These are phyloP conservation scores for Pulveroboletus sp. DNA, from an alignment of 768 basidiomycete species.

Conservation along the genomic window DNA sequence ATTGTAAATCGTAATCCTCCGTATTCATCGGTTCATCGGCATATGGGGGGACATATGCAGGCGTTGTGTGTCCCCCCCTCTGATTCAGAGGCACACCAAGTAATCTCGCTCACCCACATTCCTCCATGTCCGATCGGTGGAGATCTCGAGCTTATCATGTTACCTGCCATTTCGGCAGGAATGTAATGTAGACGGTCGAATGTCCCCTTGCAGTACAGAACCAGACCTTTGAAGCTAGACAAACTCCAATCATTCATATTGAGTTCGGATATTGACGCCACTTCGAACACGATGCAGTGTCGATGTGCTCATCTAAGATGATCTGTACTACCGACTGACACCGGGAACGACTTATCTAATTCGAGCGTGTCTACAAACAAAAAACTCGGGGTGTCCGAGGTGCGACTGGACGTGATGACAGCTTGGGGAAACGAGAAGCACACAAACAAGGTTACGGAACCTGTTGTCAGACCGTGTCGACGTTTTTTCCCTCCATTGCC, in stretches of 20 bases:
- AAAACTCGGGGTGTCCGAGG: constrained; percentile 1
- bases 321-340: neutral
- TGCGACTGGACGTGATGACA: too few relatives aligned
- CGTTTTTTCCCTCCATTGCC: too few relatives aligned
- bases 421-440: neutral
- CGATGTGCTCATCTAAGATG: neutral
- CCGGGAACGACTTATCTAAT: neutral
- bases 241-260: neutral
- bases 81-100: too few relatives aligned
- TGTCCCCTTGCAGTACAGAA: too few relatives aligned
- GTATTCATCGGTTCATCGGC: neutral
- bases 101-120: too few relatives aligned
- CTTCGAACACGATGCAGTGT: too few relatives aligned
- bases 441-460: constrained; percentile 2
- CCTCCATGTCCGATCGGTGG: too few relatives aligned
- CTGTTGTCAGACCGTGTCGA: neutral
- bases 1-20: too few relatives aligned
- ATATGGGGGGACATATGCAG: too few relatives aligned
- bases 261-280: neutral
- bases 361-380: too few relatives aligned
- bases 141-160: neutral
- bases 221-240: too few relatives aligned
- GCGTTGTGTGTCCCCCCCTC: too few relatives aligned
- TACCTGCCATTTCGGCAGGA: neutral
- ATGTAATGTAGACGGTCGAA: neutral